Evolutionary conservation across 2,329 filamentous ascomycete genomes (phyloP).

Genomic region (Sarocladiaceae sp.): DNA sequence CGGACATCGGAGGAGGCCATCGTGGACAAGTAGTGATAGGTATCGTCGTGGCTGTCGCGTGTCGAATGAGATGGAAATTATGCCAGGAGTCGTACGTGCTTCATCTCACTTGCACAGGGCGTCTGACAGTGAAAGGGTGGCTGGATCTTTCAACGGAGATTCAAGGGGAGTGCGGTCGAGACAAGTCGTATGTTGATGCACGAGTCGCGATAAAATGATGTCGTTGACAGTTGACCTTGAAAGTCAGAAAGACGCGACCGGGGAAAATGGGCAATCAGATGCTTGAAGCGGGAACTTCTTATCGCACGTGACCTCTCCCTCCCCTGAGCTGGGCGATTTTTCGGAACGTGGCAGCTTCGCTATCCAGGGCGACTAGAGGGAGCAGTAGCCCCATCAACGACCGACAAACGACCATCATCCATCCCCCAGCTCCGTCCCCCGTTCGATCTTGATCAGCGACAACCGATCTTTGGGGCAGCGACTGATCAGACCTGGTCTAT

Average conservation of each 20-base stretch:
- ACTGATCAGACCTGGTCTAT: constrained; percentile 3
- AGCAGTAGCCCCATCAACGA: constrained; percentile 5
- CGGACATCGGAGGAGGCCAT: constrained; percentile 78
- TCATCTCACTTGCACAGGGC: background rate
- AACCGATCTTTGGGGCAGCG: constrained; percentile 1
- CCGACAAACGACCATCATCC: constrained; percentile 7
- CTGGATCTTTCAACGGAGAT: no score
- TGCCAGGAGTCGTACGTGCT: background rate
- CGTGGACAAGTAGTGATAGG: constrained; percentile 17
- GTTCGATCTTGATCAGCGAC: no score
- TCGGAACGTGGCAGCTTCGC: constrained; percentile 49
- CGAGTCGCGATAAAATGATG: background rate
- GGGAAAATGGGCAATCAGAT: background rate
- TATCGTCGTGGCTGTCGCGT: background rate
- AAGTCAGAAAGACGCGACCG: constrained; percentile 1
- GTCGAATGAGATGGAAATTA: background rate
- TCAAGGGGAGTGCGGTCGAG: no score
- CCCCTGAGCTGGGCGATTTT: constrained; percentile 28
- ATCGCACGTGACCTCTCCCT: constrained; percentile 27
- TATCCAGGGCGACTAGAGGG: constrained; percentile 3
- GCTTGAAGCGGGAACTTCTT: background rate
- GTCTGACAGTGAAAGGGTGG: no score
- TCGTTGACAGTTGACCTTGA: no score
- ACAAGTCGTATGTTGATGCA: background rate
- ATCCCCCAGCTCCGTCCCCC: background rate